These are phyloP conservation scores for Diaporthe batatas DNA, from an alignment of 2,329 filamentous ascomycete species.

Conservation along the genomic window DNA sequence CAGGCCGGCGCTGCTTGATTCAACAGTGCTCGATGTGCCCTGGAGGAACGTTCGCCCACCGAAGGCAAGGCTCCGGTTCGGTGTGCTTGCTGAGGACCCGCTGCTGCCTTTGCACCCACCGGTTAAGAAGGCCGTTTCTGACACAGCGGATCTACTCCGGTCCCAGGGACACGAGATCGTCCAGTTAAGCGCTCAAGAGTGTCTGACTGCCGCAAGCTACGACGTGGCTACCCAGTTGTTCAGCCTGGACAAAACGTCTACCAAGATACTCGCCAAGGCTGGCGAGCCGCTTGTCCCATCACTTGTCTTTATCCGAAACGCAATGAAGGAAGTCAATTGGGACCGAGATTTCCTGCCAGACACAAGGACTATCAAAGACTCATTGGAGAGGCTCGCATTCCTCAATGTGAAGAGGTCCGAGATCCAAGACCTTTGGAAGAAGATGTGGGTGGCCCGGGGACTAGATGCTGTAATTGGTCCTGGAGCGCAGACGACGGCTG, in stretches of 20 bases:
- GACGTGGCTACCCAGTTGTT: constrained; percentile 39
- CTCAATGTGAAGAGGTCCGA: constrained; percentile 38
- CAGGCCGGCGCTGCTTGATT: constrained; percentile 38
- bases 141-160: constrained; percentile 11
- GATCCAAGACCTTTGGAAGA: constrained; percentile 40
- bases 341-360: constrained; percentile 22
- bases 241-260: constrained; percentile 38
- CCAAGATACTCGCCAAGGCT: constrained; percentile 22
- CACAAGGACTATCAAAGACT: constrained; percentile 27
- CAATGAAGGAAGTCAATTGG: constrained; percentile 32
- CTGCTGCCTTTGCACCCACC: constrained; percentile 41
- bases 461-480: constrained; percentile 43
- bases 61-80: constrained; percentile 32
- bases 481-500: constrained; percentile 40
- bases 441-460: constrained; percentile 34
- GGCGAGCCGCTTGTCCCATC: constrained; percentile 41
- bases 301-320: not conserved
- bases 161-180: constrained; percentile 38
- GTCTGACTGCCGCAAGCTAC: constrained; percentile 32
- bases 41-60: constrained; percentile 26
- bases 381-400: constrained; percentile 31
- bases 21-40: constrained; percentile 39
- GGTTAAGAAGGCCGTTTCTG: constrained; percentile 27
- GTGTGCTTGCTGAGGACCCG: constrained; percentile 41
- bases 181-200: constrained; percentile 17